phyloP scores from a whole-genome alignment of 2,329 filamentous ascomycete genomes.

The Trichoderma pleuroti region DNA sequence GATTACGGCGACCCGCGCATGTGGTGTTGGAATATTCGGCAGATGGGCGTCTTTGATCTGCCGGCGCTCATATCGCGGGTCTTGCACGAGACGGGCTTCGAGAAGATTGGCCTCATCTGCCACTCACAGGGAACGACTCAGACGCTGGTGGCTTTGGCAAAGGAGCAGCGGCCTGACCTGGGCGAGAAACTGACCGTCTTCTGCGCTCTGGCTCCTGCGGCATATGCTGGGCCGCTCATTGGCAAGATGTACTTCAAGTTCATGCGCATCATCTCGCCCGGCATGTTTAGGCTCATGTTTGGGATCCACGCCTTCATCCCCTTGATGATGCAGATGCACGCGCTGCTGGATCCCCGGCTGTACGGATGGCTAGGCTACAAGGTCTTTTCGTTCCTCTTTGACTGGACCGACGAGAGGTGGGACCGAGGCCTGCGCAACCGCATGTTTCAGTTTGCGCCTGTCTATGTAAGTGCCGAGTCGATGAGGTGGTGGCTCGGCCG shows the following conservation, averaged over 20 bases:
- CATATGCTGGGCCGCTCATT: constrained; percentile 82
- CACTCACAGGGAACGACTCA: constrained; percentile 92
- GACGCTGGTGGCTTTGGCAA: constrained; percentile 81
- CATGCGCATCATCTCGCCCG: constrained; percentile 75
- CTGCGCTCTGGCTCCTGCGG: constrained; percentile 85
- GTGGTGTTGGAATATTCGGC: constrained; percentile 95
- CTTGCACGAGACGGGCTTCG: constrained; percentile 75
- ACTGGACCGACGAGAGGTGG: constrained; percentile 83
- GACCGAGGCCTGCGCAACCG: constrained; percentile 73
- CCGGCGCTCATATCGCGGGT: constrained; percentile 77
- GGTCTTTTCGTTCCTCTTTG: constrained; percentile 85
- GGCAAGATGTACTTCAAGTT: constrained; percentile 89
- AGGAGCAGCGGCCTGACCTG: constrained; percentile 82
- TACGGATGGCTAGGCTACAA: constrained; percentile 84
- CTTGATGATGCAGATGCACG: constrained; percentile 84
- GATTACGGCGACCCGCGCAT: constrained; percentile 76
- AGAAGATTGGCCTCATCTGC: constrained; percentile 76
- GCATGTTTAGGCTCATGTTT: constrained; percentile 75
- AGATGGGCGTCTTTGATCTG: constrained; percentile 89
- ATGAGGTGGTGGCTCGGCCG: constrained; percentile 96
- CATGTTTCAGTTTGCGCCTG: constrained; percentile 89
- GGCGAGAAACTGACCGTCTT: constrained; percentile 83
- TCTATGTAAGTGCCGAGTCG: constrained; percentile 82
- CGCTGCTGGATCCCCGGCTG: constrained; percentile 57
- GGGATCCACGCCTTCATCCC: constrained; percentile 93